Percentiles rank a stretch among this genome's conserved stretches.
Conservation (phyloP, 2,329 filamentous ascomycete genomes). For the Thelonectria rubi region DNA sequence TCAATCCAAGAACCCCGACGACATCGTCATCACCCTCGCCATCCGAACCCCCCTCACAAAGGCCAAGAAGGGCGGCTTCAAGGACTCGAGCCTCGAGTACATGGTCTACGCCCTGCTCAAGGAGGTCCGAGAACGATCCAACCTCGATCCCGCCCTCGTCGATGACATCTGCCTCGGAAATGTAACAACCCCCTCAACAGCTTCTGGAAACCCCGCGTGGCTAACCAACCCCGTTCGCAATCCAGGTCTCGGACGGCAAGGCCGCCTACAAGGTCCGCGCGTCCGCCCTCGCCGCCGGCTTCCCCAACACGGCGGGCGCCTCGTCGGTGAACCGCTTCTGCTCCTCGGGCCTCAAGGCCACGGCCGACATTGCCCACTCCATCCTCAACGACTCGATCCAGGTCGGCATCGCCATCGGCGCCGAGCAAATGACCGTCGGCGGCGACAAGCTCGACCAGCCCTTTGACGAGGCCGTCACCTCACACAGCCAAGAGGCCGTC, state of each 20-base stretch:
- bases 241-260: constrained; percentile 81
- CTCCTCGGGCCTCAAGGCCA: constrained; percentile 93
- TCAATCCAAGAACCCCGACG: constrained; percentile 91
- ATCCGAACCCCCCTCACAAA: constrained; percentile 90
- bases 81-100: constrained; percentile 91
- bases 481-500: constrained; percentile 75
- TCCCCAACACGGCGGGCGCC: constrained; percentile 87
- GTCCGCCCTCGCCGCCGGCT: constrained; percentile 88
- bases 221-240: constrained; percentile 10
- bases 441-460: constrained; percentile 75
- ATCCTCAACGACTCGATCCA: constrained; percentile 85
- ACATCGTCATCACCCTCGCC: constrained; percentile 95
- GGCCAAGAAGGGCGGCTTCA: constrained; percentile 90
- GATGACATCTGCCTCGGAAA: constrained; percentile 95
- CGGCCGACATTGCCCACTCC: constrained; percentile 92
- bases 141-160: constrained; percentile 80
- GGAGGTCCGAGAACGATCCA: constrained; percentile 75
- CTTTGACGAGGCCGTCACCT: constrained; percentile 80
- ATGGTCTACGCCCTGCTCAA: constrained; percentile 85
- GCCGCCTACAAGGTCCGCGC: constrained; percentile 92
- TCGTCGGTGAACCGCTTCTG: constrained; percentile 95
- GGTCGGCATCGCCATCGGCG: constrained; percentile 85
- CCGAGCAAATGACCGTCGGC: constrained; percentile 84
- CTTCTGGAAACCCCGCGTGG: not conserved
- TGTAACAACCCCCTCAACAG: constrained; percentile 60